Conservation (phyloP, 2,329 filamentous ascomycete species). For the Scedosporium aurantiacum region DNA sequence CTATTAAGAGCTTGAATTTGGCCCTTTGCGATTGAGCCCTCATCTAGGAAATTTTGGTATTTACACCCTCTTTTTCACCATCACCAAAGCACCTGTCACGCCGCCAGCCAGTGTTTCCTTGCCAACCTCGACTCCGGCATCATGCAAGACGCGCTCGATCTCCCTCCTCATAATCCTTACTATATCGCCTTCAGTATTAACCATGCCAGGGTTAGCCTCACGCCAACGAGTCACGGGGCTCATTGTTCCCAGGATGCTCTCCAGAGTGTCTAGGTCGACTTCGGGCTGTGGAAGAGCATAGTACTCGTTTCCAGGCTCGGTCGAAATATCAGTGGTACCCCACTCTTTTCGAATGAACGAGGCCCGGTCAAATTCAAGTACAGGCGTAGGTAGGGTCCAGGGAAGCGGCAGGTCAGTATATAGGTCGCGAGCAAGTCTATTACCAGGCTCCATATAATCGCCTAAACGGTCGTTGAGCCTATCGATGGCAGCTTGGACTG, state of each 20-base stretch:
- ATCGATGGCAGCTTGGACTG: conserved; percentile 29
- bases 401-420: conserved; percentile 36
- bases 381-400: conserved; percentile 28
- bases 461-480: conserved; percentile 24
- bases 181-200: conserved; percentile 27
- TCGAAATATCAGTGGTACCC: conserved; percentile 22
- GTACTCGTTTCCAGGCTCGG: conserved; percentile 7
- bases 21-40: too few relatives aligned
- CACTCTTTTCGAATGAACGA: conserved; percentile 32
- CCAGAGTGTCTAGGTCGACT: conserved; percentile 22
- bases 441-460: conserved; percentile 30
- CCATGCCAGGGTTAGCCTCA: conserved; percentile 28
- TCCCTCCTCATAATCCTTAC: conserved; percentile 18
- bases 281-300: conserved; percentile 7
- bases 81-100: conserved; percentile 16
- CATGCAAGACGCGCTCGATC: conserved; percentile 18
- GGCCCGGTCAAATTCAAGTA: conserved; percentile 25
- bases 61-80: conserved; percentile 18
- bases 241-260: conserved; percentile 23
- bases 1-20: too few relatives aligned
- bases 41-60: not conserved
- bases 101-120: conserved; percentile 18
- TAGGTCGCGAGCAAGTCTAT: conserved; percentile 23
- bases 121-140: conserved; percentile 23
- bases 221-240: conserved; percentile 33